Evolutionary conservation across 1,284 basidiomycete genomes (phyloP), one percentile per base, ranked within the genome.

Genomic region (Ustilago trichophora): DNA sequence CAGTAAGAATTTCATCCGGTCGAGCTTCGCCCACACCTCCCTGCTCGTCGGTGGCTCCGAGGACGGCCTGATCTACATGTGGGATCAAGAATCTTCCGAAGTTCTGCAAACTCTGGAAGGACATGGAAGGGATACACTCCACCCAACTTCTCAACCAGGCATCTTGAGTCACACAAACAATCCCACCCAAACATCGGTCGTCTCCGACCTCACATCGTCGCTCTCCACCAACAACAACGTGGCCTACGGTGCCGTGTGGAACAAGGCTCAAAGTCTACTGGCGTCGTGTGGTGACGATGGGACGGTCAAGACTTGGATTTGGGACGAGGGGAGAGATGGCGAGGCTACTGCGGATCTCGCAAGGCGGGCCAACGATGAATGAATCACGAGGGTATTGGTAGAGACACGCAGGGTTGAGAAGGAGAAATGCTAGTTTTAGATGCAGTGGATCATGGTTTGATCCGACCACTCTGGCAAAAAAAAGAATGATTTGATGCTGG

Each of bases 1-100:
- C 10, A 83, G 83, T 19, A 84, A 84, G 63, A 85, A 85, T 76
- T 82, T 85, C 33, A 83, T 85, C 40, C 78, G 84, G 7, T 80
- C 80, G 24, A 69, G 76, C 15, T 85, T 85, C 58, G 83, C 82
- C 0, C 77, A 81, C 32, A 77, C 82, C 12, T 79, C 78, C 11
- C 73, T 84, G 42, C 71, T 85, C 25, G 77, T 84, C 3, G 79
- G 82, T 24, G 84, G 84, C 0, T 83, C 82, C 3, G 84, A 85
- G 54, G 84, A 81, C 44, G 80, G 80, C 3, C 35, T 72, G 29
- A 70, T 82, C 46, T 80, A 80, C 50, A 69, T 82, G 65, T 82
- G 76, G 76, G 77, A 82, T 24, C 72, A 76, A 27, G 80, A 82
- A 42, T 74, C 65, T 15, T 59, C 65, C 25, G 77, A 78, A 41